These are phyloP conservation scores for Diaporthe caulivora DNA, from an alignment of 2,329 filamentous ascomycete species.

Conservation along the genomic window DNA sequence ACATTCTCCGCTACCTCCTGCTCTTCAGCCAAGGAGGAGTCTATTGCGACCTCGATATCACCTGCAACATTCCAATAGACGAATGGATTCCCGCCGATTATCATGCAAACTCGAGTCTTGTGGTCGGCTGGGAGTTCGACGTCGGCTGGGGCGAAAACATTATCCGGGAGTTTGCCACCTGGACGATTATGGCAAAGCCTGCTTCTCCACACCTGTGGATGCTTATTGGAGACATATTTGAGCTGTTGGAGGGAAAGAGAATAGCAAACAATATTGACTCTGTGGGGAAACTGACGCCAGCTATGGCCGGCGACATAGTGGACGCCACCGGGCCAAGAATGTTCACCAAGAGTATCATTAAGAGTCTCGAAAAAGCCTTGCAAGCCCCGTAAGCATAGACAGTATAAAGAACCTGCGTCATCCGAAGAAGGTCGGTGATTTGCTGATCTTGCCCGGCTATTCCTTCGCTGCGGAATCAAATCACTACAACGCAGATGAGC, in stretches of 20 bases:
- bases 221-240: slow-evolving; percentile 27
- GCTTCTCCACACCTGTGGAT: not conserved
- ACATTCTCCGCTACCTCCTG: slow-evolving; percentile 47
- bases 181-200: slow-evolving; percentile 14
- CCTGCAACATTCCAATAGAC: slow-evolving; percentile 64
- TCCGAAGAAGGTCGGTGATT: slow-evolving; percentile 5
- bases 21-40: slow-evolving; percentile 52
- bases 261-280: slow-evolving; percentile 13
- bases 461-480: not conserved
- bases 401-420: slow-evolving; percentile 4
- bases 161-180: slow-evolving; percentile 37
- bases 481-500: slow-evolving; percentile 14
- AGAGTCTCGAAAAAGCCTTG: slow-evolving; percentile 24
- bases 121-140: slow-evolving; percentile 51
- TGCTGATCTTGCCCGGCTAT: slow-evolving; percentile 20
- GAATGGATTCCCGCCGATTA: slow-evolving; percentile 44
- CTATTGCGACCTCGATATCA: slow-evolving; percentile 71
- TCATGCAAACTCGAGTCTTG: slow-evolving; percentile 41
- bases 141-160: slow-evolving; percentile 6
- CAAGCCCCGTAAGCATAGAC: not conserved
- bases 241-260: not conserved
- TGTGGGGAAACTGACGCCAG: slow-evolving; percentile 26
- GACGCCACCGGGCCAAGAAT: slow-evolving; percentile 39
- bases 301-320: slow-evolving; percentile 39
- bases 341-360: slow-evolving; percentile 37